phyloP scores from a whole-genome alignment of 148 eudicot genomes.

The Euryodendron excelsum region DNA sequence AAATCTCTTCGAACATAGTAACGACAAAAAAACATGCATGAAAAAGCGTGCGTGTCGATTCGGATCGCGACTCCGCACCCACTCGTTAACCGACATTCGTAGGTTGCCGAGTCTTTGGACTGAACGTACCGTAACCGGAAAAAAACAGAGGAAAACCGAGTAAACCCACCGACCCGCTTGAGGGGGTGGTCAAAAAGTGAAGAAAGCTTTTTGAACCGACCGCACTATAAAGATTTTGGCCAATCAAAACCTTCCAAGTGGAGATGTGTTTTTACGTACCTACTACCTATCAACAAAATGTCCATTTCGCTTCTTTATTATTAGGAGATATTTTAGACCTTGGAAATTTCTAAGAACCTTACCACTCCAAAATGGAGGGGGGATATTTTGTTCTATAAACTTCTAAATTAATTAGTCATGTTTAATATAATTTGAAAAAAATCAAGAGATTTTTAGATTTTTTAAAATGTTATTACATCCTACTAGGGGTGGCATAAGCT shows the following conservation, averaged over 20 bases:
- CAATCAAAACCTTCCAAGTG: background rate
- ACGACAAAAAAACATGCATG: background rate
- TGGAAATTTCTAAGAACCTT: conserved; percentile 6
- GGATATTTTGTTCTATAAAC: no score
- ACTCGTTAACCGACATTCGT: no score
- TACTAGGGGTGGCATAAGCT: no score
- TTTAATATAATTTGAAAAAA: no score
- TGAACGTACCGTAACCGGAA: background rate
- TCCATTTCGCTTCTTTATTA: background rate
- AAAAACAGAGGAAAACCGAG: background rate
- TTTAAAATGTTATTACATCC: no score
- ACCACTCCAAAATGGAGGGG: background rate
- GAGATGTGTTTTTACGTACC: background rate
- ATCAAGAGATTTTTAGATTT: no score
- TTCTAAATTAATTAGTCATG: no score
- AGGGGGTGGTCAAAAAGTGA: conserved; percentile 7
- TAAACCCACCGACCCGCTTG: background rate
- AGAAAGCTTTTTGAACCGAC: background rate
- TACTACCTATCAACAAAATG: background rate
- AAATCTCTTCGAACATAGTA: background rate
- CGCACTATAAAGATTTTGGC: background rate
- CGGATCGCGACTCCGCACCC: no score
- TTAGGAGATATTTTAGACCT: background rate
- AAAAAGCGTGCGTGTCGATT: no score
- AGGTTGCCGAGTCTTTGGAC: no score